phyloP scores from a whole-genome alignment of 163 green algal genomes.

The Trebouxia gelatinosa region DNA sequence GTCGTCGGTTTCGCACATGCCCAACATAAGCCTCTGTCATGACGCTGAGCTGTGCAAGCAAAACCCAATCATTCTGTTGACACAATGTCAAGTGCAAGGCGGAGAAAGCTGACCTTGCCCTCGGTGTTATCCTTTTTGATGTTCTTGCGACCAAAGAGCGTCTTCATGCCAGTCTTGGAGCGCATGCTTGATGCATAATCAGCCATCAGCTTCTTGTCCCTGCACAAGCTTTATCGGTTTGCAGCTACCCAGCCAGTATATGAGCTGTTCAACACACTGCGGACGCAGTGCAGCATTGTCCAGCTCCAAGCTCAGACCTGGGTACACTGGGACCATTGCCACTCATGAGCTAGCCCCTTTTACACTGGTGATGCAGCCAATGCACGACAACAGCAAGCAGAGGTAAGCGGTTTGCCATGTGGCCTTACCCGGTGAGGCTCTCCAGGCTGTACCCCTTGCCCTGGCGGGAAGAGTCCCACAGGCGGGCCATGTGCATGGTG shows the following conservation, averaged over 20 bases:
- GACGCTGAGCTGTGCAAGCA: too few relatives aligned
- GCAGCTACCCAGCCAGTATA: background rate
- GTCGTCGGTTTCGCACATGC: background rate
- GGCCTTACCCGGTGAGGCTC: conserved; percentile 50
- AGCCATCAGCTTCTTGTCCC: conserved; percentile 41
- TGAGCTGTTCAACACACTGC: background rate
- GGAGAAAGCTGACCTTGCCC: conserved; percentile 47
- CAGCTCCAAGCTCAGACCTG: background rate
- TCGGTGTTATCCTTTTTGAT: conserved; percentile 64
- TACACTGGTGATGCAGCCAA: background rate
- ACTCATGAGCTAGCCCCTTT: background rate
- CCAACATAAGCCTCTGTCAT: too few relatives aligned
- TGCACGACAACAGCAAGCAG: background rate
- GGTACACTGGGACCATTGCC: background rate
- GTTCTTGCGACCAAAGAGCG: conserved; percentile 80
- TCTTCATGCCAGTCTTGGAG: conserved; percentile 89
- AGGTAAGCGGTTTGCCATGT: too few relatives aligned
- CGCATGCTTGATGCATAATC: conserved; percentile 23
- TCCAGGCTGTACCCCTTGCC: conserved; percentile 76
- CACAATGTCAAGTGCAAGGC: background rate
- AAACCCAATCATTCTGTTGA: background rate
- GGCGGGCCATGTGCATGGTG: conserved; percentile 99
- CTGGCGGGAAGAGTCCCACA: conserved; percentile 80
- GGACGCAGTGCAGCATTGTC: background rate
- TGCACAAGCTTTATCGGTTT: conserved; percentile 15